Conservation (phyloP, 2,329 filamentous ascomycete species). For the Pochonia chlamydosporia region DNA sequence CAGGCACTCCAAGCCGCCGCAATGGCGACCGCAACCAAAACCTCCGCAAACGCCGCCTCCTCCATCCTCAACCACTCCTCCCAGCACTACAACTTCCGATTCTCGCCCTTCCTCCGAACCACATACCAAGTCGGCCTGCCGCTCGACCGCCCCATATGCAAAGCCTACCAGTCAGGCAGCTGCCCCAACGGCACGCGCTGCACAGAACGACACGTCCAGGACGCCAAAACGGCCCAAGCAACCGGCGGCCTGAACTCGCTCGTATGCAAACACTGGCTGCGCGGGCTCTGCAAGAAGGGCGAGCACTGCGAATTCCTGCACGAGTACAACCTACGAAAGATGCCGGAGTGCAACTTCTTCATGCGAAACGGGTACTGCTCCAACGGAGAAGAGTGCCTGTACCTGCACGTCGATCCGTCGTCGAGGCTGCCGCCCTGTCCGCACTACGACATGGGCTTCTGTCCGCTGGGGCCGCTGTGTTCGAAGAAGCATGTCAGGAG, state of each 20-base stretch:
- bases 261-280: slow-evolving; percentile 98
- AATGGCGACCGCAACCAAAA: slow-evolving; percentile 24
- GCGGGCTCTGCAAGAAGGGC: slow-evolving; percentile 95
- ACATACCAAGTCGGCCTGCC: slow-evolving; percentile 82
- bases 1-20: neutral
- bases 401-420: slow-evolving; percentile 82
- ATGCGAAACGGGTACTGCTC: slow-evolving; percentile 89
- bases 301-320: slow-evolving; percentile 96
- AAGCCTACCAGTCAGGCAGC: slow-evolving; percentile 77
- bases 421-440: slow-evolving; percentile 75
- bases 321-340: slow-evolving; percentile 96
- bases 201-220: slow-evolving; percentile 69
- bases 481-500: slow-evolving; percentile 84
- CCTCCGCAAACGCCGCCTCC: slow-evolving; percentile 18
- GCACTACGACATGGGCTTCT: slow-evolving; percentile 93
- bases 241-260: slow-evolving; percentile 65
- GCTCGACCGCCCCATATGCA: slow-evolving; percentile 74
- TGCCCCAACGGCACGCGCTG: slow-evolving; percentile 82
- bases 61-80: slow-evolving; percentile 53
- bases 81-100: slow-evolving; percentile 66
- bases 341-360: slow-evolving; percentile 98
- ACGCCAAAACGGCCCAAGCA: slow-evolving; percentile 24
- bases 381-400: slow-evolving; percentile 94
- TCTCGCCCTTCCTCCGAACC: slow-evolving; percentile 76
- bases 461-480: slow-evolving; percentile 80